Base-by-base conservation (phyloP, 2,329 filamentous ascomycete genomes). In the Penicillium sp. region DNA sequence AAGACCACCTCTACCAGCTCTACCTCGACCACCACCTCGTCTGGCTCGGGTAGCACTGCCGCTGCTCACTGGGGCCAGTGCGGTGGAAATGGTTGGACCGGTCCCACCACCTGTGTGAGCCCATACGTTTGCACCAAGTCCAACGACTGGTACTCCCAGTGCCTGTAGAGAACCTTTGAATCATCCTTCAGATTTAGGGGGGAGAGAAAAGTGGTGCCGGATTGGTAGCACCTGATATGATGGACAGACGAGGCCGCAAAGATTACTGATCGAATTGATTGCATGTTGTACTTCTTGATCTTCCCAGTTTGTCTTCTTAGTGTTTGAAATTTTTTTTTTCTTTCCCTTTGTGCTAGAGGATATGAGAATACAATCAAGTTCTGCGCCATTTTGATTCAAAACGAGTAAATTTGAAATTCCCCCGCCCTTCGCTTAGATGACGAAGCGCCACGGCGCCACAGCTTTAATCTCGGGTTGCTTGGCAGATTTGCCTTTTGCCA, bases 81-180 rank as follows among this genome's bases (percentile, higher is more conserved):
- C 54, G 76, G 77, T 33, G 77, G 77, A 11, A 62, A 46, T 22
- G 68, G 66, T 42, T 78, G 71, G 68, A 72, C 69, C 11, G 76
- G 75, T 3, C 57, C 74, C 6, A 78, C 73, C 8, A 63, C 59
- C 2, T 79, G 77, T 59, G 69, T 46, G 11, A 69, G 71, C 58
- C 71, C 71, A 5, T 75, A 70, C 49, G 75, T 70, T 26, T 79
- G 76, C 68, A 66, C 70, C 16, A 64, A 64, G 25, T 56, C 67
- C 60, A 76, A 73, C 55, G 66, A 71, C 7, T 79, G 69, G 54
- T 79, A 79, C 64, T 77, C 72, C 10, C 76, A 79, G 68, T 79
- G 77, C 57, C 54, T 76, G 56, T 73, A 72, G 48, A 45, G 37
- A 3, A 30, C 45, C 10, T 22, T 22, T 30, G 7, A 30, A 4